These are phyloP conservation scores for Coemansia sp. DNA, from an alignment of 192 early-diverging fungal species.

Conservation along the genomic window DNA sequence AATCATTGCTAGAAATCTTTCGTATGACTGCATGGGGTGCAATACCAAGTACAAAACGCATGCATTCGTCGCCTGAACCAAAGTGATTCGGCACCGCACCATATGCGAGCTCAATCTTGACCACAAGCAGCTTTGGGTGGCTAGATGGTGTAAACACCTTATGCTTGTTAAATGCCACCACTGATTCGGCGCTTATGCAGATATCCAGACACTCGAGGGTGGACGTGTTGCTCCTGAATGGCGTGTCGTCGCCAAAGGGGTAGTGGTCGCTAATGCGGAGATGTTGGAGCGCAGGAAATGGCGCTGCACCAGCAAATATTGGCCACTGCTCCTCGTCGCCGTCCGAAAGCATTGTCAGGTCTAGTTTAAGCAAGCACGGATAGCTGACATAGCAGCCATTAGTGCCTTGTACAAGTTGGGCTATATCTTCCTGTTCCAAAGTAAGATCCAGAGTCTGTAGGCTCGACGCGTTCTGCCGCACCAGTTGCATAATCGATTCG, in stretches of 20 bases:
- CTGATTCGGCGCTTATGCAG: neutral
- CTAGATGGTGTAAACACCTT: neutral
- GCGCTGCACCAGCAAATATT: neutral
- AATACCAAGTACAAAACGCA: neutral
- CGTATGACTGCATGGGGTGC: neutral
- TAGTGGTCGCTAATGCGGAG: neutral
- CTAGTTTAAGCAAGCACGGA: neutral
- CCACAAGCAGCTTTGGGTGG: neutral
- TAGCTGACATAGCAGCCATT: neutral
- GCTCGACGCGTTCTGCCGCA: neutral
- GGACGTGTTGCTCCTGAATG: neutral
- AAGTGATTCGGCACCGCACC: neutral
- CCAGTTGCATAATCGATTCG: neutral
- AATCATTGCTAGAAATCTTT: neutral
- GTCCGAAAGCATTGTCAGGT: neutral
- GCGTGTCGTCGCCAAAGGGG: slow-evolving; percentile 1
- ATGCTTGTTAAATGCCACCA: neutral
- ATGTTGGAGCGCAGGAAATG: neutral
- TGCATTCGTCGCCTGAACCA: neutral
- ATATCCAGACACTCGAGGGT: neutral
- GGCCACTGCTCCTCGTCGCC: neutral
- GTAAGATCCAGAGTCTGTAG: neutral
- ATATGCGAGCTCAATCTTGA: neutral
- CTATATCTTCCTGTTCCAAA: neutral
- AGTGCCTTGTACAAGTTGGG: neutral